Conservation (phyloP, 495 filamentous ascomycete genomes). For the Penicillium crystallinum region DNA sequence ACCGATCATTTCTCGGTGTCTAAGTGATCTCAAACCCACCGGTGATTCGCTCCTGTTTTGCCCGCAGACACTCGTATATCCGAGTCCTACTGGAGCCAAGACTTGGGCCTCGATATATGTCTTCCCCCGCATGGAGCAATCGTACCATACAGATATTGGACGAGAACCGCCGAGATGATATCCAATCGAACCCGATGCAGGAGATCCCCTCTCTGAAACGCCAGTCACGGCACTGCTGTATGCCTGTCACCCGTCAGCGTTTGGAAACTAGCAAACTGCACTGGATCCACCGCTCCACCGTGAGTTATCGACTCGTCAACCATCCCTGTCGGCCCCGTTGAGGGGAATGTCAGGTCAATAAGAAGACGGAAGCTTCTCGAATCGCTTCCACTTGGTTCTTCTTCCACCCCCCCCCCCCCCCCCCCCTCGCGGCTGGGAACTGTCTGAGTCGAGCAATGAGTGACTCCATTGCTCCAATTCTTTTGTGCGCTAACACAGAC, state of each 20-base stretch:
- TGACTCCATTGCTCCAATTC: slow-evolving; percentile 25
- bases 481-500: slow-evolving; percentile 34
- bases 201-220: slow-evolving; percentile 1
- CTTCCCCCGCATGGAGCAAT: neutral
- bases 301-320: slow-evolving; percentile 1
- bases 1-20: too few relatives aligned
- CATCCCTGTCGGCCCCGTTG: slow-evolving; percentile 5
- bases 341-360: neutral
- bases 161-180: too few relatives aligned
- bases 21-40: neutral
- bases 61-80: neutral
- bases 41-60: neutral
- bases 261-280: slow-evolving; percentile 28
- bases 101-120: neutral
- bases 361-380: slow-evolving; percentile 19
- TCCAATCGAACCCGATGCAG: neutral
- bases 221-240: slow-evolving; percentile 5
- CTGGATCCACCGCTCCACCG: slow-evolving; percentile 30
- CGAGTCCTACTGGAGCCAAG: neutral
- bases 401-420: neutral
- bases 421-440: slow-evolving; percentile 4
- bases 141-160: too few relatives aligned
- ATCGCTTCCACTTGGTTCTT: neutral
- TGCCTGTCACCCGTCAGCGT: slow-evolving; percentile 4
- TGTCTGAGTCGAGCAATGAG: slow-evolving; percentile 7